A percentile compares a stretch with the other conserved stretches of the same genome.
Evolutionary conservation across 257 asterid genomes (phyloP).

Genomic region (Salvia splendens): DNA sequence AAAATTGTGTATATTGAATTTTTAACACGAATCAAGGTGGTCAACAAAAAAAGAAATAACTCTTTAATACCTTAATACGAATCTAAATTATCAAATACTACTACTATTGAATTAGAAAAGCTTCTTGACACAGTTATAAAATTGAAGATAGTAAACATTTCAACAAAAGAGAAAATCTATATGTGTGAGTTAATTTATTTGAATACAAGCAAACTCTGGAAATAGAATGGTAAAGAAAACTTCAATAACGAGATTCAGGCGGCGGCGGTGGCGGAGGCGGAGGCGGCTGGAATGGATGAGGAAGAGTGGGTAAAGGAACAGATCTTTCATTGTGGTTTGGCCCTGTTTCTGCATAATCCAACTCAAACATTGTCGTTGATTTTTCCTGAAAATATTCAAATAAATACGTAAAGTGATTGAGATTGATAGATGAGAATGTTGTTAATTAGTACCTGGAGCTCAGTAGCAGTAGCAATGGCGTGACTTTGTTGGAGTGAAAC

Average conservation of each 20-base stretch:
- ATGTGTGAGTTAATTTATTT: no score
- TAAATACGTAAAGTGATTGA: not conserved
- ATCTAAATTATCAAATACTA: no score
- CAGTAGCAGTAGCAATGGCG: slow-evolving; percentile 23
- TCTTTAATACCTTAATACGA: no score
- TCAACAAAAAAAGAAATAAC: no score
- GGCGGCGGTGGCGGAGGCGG: slow-evolving; percentile 13
- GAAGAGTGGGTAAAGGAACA: slow-evolving; percentile 24
- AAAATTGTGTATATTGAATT: no score
- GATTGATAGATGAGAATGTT: not conserved
- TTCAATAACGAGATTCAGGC: not conserved
- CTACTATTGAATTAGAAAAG: no score
- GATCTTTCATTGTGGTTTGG: slow-evolving; percentile 51
- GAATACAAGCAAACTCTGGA: no score
- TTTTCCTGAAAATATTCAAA: slow-evolving; percentile 36
- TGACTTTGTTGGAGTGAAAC: not conserved
- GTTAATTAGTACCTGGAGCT: slow-evolving; percentile 23
- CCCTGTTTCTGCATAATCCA: slow-evolving; percentile 60
- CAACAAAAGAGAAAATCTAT: no score
- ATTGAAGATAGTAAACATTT: no score
- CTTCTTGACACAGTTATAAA: no score
- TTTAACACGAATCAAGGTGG: no score
- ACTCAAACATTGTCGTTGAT: slow-evolving; percentile 37
- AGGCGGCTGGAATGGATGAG: not conserved
- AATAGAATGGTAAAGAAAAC: no score